Base-by-base conservation (phyloP, 441 rosid genomes). In the Cnidoscolus chayamansa region DNA sequence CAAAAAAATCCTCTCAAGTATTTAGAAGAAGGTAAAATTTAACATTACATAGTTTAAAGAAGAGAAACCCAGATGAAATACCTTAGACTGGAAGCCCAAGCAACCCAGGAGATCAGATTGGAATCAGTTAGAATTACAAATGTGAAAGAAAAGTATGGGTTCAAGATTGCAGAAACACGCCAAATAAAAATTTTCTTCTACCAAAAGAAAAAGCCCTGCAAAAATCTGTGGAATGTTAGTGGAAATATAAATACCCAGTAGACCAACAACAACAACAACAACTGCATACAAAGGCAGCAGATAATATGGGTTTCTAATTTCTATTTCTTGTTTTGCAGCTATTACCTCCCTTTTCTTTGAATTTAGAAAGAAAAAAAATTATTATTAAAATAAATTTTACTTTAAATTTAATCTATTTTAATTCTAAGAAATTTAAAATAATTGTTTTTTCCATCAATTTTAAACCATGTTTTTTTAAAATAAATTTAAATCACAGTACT, bases 211-310 rank as follows among this genome's bases (percentile, higher is more conserved):
- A 53, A 30, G 7, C n/a, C 35, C 78, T 64, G 82, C 43, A 77
- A 64, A 53, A 10, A 35, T 64, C 77, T 72, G 81, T 50, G 67
- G 85, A 81, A 79, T 86, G 86, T 83, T 87, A 82, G 87, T 30
- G 45, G 32, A 40, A 37, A 57, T 16, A 45, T 55, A 74, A 48
- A 49, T 63, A 77, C 73, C 58, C 73, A 78, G 68, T 56, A 45
- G 8, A 53, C 12, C 40, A 71, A 47, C 11, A 58, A 40, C 45
- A 40, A 40, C 45, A 40, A 40, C 45, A 6, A 35, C 37, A 35
- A 57, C 57, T 35, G 57, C 35, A 47, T 74, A 65, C 56, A 48
- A n/a, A 37, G 70, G 49, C 35, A 57, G 73, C 76, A 72, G 80
- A 74, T 72, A 73, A 62, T 45, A 74, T 47, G 74, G 82, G 80